Conservation (phyloP, 371 early-diverging fungal species). For the Lichtheimia corymbifera region DNA sequence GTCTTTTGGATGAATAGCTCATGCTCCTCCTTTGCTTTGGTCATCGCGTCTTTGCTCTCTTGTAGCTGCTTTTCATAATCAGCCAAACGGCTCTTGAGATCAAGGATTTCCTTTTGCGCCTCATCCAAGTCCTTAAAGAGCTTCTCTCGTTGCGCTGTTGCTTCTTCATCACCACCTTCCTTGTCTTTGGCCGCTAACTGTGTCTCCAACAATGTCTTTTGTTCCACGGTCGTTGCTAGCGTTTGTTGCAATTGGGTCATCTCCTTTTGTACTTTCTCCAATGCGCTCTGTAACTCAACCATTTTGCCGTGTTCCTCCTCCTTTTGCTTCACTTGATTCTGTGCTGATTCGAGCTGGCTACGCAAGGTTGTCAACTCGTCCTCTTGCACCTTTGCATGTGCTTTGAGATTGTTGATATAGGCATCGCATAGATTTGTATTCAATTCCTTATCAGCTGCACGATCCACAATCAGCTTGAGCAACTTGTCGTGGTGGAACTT, state of each 20-base stretch:
- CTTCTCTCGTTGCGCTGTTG: not conserved
- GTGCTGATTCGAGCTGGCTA: not conserved
- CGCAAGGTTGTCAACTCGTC: not conserved
- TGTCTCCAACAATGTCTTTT: not conserved
- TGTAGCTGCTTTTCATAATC: not conserved
- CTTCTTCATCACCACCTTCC: not conserved
- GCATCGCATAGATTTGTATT: no score
- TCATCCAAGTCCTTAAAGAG: not conserved
- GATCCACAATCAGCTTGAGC: no score
- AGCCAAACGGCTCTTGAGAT: not conserved
- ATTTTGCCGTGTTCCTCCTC: not conserved
- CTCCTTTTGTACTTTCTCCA: not conserved
- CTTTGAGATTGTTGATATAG: not conserved
- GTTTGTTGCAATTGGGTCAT: not conserved
- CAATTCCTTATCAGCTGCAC: no score
- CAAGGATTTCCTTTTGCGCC: not conserved
- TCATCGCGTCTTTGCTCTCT: not conserved
- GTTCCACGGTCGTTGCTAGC: not conserved
- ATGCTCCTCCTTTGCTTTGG: not conserved
- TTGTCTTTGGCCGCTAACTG: not conserved
- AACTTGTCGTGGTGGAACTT: no score
- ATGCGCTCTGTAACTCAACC: not conserved
- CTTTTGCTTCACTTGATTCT: not conserved
- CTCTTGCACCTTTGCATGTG: not conserved
- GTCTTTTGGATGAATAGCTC: not conserved